Evolutionary conservation across 371 early-diverging fungal genomes (phyloP).

Genomic region (Blyttiomyces sp.): DNA sequence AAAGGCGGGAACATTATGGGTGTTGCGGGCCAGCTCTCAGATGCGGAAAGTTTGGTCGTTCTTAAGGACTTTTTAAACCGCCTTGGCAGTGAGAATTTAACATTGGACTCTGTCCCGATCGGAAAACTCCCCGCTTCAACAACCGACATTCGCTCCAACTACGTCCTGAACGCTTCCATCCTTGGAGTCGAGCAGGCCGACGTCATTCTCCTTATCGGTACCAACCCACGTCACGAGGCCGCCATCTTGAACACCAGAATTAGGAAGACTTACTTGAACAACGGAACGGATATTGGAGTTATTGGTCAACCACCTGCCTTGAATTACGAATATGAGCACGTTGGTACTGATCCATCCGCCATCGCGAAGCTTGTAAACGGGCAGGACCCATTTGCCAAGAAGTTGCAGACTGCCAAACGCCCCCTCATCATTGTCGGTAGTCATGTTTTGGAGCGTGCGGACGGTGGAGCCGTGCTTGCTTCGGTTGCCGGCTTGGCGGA

Average conservation of each 20-base stretch:
- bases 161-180: slow-evolving; percentile 80
- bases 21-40: slow-evolving; percentile 91
- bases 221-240: slow-evolving; percentile 97
- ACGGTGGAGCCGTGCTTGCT: slow-evolving; percentile 67
- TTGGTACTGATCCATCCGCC: slow-evolving; percentile 67
- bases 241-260: slow-evolving; percentile 93
- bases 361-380: slow-evolving; percentile 72
- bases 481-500: slow-evolving; percentile 59
- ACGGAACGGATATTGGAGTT: slow-evolving; percentile 75
- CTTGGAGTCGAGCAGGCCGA: slow-evolving; percentile 90
- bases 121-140: slow-evolving; percentile 54
- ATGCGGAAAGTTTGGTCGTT: slow-evolving; percentile 75
- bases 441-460: slow-evolving; percentile 70
- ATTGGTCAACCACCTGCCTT: slow-evolving; percentile 75
- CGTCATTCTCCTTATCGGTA: slow-evolving; percentile 84
- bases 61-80: slow-evolving; percentile 92
- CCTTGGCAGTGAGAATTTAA: slow-evolving; percentile 78
- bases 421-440: slow-evolving; percentile 91
- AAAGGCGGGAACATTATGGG: slow-evolving; percentile 65
- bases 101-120: slow-evolving; percentile 64
- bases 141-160: slow-evolving; percentile 85
- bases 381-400: slow-evolving; percentile 70
- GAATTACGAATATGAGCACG: slow-evolving; percentile 88
- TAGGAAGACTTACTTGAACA: slow-evolving; percentile 88
- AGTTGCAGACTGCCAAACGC: slow-evolving; percentile 78